A percentile compares a stretch with the other conserved stretches of the same genome.
phyloP scores from a whole-genome alignment of 208 protist species.

The Tritrichomonas musculus region DNA sequence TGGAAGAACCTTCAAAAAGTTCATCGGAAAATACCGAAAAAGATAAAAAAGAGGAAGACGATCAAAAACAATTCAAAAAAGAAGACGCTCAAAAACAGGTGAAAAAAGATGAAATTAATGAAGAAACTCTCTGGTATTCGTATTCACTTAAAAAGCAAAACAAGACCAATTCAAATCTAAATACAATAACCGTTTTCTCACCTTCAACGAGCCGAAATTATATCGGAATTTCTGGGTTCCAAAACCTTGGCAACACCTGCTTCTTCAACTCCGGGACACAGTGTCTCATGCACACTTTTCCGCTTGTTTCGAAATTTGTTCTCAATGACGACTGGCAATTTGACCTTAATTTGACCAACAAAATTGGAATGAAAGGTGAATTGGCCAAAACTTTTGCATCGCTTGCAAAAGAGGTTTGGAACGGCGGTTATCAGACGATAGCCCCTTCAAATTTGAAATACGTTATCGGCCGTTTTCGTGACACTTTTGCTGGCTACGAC shows the following conservation, averaged over 20 bases:
- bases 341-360: constrained; percentile 38
- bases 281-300: background rate
- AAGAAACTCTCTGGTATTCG: no score
- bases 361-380: constrained; percentile 37
- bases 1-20: no score
- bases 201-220: no score
- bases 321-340: background rate
- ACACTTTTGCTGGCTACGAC: constrained; percentile 2
- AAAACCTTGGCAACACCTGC: constrained; percentile 31
- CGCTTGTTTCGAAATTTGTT: background rate
- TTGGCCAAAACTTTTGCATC: constrained; percentile 34
- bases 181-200: no score
- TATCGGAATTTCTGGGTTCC: background rate
- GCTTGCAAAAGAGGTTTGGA: constrained; percentile 39
- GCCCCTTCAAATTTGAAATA: constrained; percentile 41
- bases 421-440: background rate
- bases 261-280: constrained; percentile 7
- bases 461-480: constrained; percentile 44
- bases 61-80: no score
- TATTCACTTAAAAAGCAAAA: no score
- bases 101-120: no score
- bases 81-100: no score
- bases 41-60: no score
- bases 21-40: no score
- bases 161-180: no score